Evolutionary conservation across 495 filamentous ascomycete species (phyloP), one percentile per base, ranked within the genome.

Genomic region (Thermochaetoides thermophila): DNA sequence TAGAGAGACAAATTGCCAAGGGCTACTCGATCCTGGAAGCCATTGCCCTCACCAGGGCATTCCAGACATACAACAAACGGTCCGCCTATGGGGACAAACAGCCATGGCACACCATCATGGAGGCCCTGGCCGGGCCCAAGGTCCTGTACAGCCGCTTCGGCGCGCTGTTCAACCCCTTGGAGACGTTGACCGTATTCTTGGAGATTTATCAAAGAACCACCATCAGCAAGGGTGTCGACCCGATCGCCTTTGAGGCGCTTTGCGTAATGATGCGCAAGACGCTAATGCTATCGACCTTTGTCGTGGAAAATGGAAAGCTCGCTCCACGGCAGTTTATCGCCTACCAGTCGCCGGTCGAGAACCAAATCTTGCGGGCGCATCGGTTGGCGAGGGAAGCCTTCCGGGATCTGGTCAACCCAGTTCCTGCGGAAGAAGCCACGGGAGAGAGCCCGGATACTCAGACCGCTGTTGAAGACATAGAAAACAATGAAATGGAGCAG

Each of bases 61-160:
- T 34, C 31, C 44, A 53, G 13, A n/a, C 9, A 9, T 4, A 18
- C 11, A 28, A 38, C 17, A 6, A 26, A 16, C 23, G 17, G 17
- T 32, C 33, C 6, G 20, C 35, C 13, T 8, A 28, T 7, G 10
- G 25, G 13, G 44, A 52, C 31, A 41, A 34, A 17, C 11, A 19
- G 11, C 40, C 52, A 5, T 53, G 52, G 49, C 36, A 46, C 30
- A 44, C 17, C 6, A 46, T 55, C 29, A 39, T 55, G 23, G 11
- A 27, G n/a, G 39, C 42, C 9, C 32, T 55, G 12, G 46, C 49
- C 1, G 34, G 35, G 7, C 14, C n/a, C 13, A 50, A 37, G 28
- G 11, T 40, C 4, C 17, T 44, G 8, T 39, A 42, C 35, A 39
- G 27, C 27, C 19, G 25, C 1, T 7, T 29, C 17, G 32, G 28